Base-by-base conservation (phyloP, 129 eudicot species). In the Flaveria robusta region DNA sequence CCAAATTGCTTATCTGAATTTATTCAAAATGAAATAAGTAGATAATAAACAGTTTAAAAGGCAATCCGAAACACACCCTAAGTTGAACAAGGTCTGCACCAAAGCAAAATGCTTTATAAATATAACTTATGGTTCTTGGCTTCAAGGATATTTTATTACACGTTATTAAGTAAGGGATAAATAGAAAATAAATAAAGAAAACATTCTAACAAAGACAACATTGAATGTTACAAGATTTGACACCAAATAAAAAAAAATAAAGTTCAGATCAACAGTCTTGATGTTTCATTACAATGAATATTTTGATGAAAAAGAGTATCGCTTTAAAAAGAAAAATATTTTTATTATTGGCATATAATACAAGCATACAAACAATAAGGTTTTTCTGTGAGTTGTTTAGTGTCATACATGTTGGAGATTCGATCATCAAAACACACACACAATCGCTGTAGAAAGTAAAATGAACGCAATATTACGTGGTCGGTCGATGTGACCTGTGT, bases 281-380 rank as follows among this genome's bases (percentile, higher is more conserved):
- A 59, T 59, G 37, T 23, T 23, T 59, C 65, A 59, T 59, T 16
- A 59, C 66, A 59, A 59, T 11, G n/a, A 59, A 24, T 24, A 59
- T 10, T 24, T 10, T 59, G 66, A 59, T 59, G 66, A 59, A 59
- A 59, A 14, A 23, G 34, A 58, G 65, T 23, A 58, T 58, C 10
- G 8, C 10, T 23, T 23, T 6, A 58, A 58, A 11, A 23, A 22
- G 3, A 59, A 9, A 0, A 52, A 18, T 20, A 9, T 19, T 55
- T 9, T n/a, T n/a, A n/a, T n/a, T 18, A 55, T 19, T 55, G 14
- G 9, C 62, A 19, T 55, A n/a, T 14, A 55, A 55, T 19, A 55
- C 62, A 55, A 19, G 62, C 20, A 55, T 55, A 55, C 27, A 19
- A 55, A 9, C 62, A 8, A 19, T 8, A 19, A 19, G 62, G 14